Conservation (phyloP, 768 basidiomycete genomes). For the Termitomyces sp. region DNA sequence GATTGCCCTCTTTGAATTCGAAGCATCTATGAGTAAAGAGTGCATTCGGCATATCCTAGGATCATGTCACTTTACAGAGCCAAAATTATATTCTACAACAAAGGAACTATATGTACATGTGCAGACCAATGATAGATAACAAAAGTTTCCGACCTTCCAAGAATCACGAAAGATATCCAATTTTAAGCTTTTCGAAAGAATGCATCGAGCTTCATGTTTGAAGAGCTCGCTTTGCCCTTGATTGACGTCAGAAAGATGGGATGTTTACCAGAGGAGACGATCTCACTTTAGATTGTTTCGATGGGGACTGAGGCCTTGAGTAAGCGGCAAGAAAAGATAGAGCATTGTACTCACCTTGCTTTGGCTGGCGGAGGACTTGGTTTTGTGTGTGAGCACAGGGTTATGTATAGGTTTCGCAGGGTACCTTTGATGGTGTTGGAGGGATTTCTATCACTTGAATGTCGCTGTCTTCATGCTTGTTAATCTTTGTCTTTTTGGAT, state of each 20-base stretch:
- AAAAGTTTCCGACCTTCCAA: background rate
- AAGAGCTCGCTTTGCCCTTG: background rate
- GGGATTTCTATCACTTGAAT: slow-evolving; percentile 1
- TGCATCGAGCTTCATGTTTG: slow-evolving; percentile 7
- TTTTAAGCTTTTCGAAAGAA: slow-evolving; percentile 1
- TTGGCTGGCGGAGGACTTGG: background rate
- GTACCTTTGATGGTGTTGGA: slow-evolving; percentile 1
- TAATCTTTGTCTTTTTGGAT: background rate
- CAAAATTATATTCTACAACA: background rate
- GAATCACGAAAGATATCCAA: background rate
- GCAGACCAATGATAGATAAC: background rate
- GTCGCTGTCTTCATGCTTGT: background rate
- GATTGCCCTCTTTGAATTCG: too few species aligned
- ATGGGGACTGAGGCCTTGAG: background rate
- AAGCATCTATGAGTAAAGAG: too few species aligned
- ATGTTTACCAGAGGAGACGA: background rate
- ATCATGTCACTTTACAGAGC: background rate
- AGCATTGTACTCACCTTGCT: slow-evolving; percentile 3
- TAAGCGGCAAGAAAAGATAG: background rate
- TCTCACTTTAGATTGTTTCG: background rate
- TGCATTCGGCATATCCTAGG: too few species aligned
- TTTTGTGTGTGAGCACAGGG: background rate
- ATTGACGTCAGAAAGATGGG: background rate
- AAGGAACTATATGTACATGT: background rate
- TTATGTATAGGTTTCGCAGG: background rate